These are phyloP conservation scores for Cyclotella baltica DNA, from an alignment of 108 stramenopile species.

Conservation along the genomic window DNA sequence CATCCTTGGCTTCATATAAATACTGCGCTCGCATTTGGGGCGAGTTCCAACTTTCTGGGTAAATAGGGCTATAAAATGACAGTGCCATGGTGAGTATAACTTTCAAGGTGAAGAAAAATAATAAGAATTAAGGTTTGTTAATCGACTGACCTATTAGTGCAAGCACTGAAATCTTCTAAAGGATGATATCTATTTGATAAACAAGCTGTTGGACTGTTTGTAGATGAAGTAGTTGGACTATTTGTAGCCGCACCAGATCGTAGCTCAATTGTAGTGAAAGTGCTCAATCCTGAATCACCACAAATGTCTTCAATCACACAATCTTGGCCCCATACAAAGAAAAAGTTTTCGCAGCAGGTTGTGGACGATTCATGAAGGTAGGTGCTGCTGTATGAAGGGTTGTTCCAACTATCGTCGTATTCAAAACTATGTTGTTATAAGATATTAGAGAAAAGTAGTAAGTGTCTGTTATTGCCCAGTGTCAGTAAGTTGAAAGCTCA, in stretches of 20 bases:
- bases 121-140: too few relatives aligned
- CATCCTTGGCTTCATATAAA: background rate
- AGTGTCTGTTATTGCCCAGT: background rate
- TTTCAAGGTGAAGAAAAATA: too few relatives aligned
- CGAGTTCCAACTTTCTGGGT: constrained; percentile 2
- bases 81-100: background rate
- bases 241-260: background rate
- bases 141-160: background rate
- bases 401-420: background rate
- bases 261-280: too few relatives aligned
- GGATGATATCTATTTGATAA: background rate
- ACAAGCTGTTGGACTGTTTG: too few relatives aligned
- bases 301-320: constrained; percentile 10
- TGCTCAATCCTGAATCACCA: background rate
- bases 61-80: background rate
- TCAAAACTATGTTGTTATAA: too few relatives aligned
- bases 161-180: background rate
- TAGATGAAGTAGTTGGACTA: too few relatives aligned
- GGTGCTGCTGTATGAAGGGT: background rate
- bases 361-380: background rate
- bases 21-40: background rate
- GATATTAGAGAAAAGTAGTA: too few relatives aligned
- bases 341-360: background rate
- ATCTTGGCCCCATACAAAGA: background rate
- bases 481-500: background rate